Evolutionary conservation across 495 filamentous ascomycete species (phyloP).

Genomic region (Clavariopsis aquatica): DNA sequence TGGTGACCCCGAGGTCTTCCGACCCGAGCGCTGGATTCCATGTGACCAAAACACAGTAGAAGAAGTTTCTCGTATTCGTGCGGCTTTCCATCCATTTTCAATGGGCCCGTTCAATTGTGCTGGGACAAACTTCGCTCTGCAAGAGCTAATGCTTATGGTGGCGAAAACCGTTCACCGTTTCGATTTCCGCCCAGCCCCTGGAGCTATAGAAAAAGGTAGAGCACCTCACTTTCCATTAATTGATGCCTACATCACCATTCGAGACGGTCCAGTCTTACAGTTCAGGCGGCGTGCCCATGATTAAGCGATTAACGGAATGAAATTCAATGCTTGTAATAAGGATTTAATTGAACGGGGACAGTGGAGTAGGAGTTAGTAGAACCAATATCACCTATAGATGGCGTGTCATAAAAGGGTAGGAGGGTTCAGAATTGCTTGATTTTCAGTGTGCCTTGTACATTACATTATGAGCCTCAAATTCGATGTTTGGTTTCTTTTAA

Average conservation of each 20-base stretch:
- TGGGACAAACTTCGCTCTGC: constrained; percentile 24
- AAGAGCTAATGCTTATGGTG: constrained; percentile 32
- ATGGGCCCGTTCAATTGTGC: constrained; percentile 25
- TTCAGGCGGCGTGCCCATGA: neutral
- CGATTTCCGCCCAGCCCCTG: constrained; percentile 7
- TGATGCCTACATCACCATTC: constrained; percentile 13
- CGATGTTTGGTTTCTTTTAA: no score
- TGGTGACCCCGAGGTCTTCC: constrained; percentile 16
- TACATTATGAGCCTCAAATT: no score
- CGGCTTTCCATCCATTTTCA: constrained; percentile 21
- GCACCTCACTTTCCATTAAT: constrained; percentile 4
- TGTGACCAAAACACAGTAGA: neutral
- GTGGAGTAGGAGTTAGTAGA: no score
- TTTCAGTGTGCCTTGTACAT: no score
- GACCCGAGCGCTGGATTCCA: constrained; percentile 37
- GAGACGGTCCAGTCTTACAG: constrained; percentile 16
- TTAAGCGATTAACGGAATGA: no score
- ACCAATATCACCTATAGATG: no score
- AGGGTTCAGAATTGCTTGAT: no score
- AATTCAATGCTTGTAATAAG: neutral
- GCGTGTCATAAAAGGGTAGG: no score
- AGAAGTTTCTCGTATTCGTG: neutral
- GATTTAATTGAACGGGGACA: neutral
- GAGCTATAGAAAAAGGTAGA: neutral
- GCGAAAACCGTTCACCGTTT: constrained; percentile 34